Evolutionary conservation across 495 filamentous ascomycete genomes (phyloP).

Genomic region (Trichoderma parareesei): DNA sequence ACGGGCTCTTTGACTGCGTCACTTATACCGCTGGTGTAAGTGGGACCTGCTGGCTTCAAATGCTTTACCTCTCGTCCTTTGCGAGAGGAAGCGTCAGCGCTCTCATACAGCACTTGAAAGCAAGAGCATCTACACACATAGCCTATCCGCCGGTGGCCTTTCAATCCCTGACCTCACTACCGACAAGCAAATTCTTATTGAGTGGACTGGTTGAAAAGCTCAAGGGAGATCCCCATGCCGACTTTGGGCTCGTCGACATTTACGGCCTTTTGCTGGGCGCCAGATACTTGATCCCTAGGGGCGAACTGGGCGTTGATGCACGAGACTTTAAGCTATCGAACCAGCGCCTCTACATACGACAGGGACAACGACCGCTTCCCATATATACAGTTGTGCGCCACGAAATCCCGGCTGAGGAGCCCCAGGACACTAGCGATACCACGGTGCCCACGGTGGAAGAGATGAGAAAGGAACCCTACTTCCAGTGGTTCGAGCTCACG

Average conservation of each 20-base stretch:
- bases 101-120: constrained; percentile 77
- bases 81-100: constrained; percentile 50
- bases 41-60: constrained; percentile 91
- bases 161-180: constrained; percentile 64
- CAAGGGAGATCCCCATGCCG: constrained; percentile 68
- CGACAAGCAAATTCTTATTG: constrained; percentile 87
- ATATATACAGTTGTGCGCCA: constrained; percentile 94
- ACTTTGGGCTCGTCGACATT: constrained; percentile 84
- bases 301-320: constrained; percentile 66
- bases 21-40: constrained; percentile 94
- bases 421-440: constrained; percentile 25
- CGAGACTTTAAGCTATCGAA: constrained; percentile 82
- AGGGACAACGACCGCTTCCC: constrained; percentile 76
- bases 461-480: constrained; percentile 74
- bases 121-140: constrained; percentile 75
- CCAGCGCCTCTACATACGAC: constrained; percentile 60
- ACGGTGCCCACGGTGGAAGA: constrained; percentile 49
- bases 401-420: constrained; percentile 60
- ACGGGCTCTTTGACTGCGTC: constrained; percentile 82
- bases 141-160: constrained; percentile 84
- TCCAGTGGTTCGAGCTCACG: constrained; percentile 96
- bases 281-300: constrained; percentile 74
- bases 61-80: constrained; percentile 84
- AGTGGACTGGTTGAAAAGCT: constrained; percentile 84
- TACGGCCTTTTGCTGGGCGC: constrained; percentile 83